Base-by-base conservation (phyloP, 169 alveolate genomes). In the Prorocentrum cordatum region DNA sequence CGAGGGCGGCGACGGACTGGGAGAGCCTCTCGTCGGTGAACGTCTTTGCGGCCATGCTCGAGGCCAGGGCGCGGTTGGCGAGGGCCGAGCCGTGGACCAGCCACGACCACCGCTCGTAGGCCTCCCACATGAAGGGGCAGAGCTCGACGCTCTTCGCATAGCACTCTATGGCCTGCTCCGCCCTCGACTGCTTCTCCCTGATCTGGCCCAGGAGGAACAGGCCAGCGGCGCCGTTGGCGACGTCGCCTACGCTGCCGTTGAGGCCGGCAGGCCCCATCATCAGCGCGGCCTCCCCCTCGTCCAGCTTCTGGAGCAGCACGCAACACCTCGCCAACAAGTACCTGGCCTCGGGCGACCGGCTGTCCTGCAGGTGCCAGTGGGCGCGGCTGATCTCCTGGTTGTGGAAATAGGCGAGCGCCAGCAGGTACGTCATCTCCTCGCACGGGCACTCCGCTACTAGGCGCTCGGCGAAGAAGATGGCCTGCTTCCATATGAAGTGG, bases 341-440 rank as follows among this genome's bases (percentile, higher is more conserved):
- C 87, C 87, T 77, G 64, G 87, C 87, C 35, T 77, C 87, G 18
- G 87, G 87, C 35, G 59, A 50, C 73, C 59, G 54, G 62, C 59
- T 77, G 61, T 73, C 87, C 87, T 77, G 87, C 32, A 77, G 64
- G n/a, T 77, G 87, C 87, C 87, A 77, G 75, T 77, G 87, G 32
- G 87, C 87, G 45, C 87, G 22, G 32, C 20, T 42, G 0, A 31
- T 24, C 42, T 26, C 87, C 87, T 77, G 87, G 70, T 77, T 77
- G 87, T 77, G 87, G 62, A 77, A 77, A 32, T 77, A 77, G 5
- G 87, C 87, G 45, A 77, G 42, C 10, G 75, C 87, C 59, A 77
- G 66, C 42, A 77, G 75, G 14, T 77, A 77, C 12, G 87, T 77
- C 87, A 73, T 77, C 22, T 77, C 87, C 35, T 77, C 87, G 47